Conservation (phyloP, 352 stramenopile genomes). For the Globisporangium cystogenes region DNA sequence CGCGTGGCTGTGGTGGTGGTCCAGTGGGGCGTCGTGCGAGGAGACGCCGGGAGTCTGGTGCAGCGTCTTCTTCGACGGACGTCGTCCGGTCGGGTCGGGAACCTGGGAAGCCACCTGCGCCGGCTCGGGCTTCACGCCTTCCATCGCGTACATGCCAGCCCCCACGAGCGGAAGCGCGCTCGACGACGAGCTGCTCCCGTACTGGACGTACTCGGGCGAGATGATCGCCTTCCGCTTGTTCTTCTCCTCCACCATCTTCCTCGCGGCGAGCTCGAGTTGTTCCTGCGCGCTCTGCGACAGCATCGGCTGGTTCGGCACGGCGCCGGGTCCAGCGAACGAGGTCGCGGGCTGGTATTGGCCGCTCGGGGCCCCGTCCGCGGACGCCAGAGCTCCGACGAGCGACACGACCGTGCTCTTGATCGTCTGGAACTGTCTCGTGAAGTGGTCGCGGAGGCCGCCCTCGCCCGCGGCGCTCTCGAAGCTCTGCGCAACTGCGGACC, state of each 20-base stretch:
- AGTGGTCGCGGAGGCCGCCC: conserved; percentile 22
- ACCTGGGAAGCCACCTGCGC: conserved; percentile 46
- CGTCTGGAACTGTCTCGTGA: conserved; percentile 37
- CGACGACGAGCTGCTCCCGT: conserved; percentile 21
- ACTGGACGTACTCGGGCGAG: conserved; percentile 81
- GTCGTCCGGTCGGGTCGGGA: conserved; percentile 46
- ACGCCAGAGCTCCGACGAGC: conserved; percentile 29
- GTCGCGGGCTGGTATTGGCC: conserved; percentile 2
- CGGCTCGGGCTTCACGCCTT: conserved; percentile 15
- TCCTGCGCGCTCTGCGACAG: conserved; percentile 28
- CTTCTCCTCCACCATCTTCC: conserved; percentile 54
- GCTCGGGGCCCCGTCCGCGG: conserved; percentile 1
- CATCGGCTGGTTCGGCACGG: not conserved
- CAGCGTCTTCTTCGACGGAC: conserved; percentile 62
- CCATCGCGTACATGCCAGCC: conserved; percentile 1
- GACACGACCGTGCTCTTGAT: conserved; percentile 49
- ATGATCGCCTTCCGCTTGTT: conserved; percentile 82
- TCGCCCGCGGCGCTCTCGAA: conserved; percentile 8
- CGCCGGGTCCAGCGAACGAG: not conserved
- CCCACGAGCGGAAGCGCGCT: not conserved
- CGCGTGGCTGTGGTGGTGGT: not conserved
- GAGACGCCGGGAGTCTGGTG: conserved; percentile 28
- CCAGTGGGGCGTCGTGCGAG: not conserved
- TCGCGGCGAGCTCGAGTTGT: conserved; percentile 35
- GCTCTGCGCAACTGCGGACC: conserved; percentile 1